phyloP scores from a whole-genome alignment of 2,329 filamentous ascomycete genomes.

The Aureobasidium pullulans region DNA sequence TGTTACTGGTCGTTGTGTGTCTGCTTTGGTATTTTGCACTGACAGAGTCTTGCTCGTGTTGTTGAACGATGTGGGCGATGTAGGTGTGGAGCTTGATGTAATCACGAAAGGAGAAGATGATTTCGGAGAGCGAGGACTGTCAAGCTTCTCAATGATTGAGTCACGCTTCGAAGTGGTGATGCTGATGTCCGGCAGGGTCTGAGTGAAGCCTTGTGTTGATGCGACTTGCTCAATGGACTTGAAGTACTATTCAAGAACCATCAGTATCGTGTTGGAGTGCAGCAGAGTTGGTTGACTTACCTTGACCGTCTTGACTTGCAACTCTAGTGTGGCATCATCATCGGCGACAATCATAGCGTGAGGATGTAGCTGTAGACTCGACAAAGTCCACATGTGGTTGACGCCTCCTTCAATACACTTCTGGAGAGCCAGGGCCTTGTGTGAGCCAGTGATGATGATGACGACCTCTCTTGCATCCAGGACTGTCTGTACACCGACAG shows the following conservation, averaged over 20 bases:
- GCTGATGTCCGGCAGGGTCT: constrained; percentile 32
- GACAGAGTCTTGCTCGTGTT: neutral
- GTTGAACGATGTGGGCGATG: neutral
- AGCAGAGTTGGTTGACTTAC: constrained; percentile 16
- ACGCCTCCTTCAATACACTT: constrained; percentile 74
- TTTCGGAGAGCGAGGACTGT: constrained; percentile 23
- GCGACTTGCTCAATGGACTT: constrained; percentile 44
- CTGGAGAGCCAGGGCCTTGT: constrained; percentile 73
- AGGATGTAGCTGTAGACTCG: constrained; percentile 69
- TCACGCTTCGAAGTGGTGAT: constrained; percentile 27
- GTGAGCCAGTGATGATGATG: constrained; percentile 72
- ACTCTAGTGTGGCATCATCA: constrained; percentile 55
- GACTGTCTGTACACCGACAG: constrained; percentile 77
- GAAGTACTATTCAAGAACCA: constrained; percentile 33
- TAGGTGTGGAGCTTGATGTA: neutral
- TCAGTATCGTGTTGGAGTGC: neutral
- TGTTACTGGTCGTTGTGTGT: neutral
- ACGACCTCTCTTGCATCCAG: constrained; percentile 74
- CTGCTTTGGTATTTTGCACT: neutral
- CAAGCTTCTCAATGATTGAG: constrained; percentile 27
- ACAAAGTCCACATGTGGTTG: constrained; percentile 88
- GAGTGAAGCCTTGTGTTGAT: constrained; percentile 37
- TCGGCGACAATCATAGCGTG: constrained; percentile 79
- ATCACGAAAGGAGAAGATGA: neutral
- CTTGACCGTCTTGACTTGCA: constrained; percentile 39